A percentile compares a stretch with the other conserved stretches of the same genome.
phyloP scores from a whole-genome alignment of 2,329 filamentous ascomycete genomes.

The Periconia macrospinosa region DNA sequence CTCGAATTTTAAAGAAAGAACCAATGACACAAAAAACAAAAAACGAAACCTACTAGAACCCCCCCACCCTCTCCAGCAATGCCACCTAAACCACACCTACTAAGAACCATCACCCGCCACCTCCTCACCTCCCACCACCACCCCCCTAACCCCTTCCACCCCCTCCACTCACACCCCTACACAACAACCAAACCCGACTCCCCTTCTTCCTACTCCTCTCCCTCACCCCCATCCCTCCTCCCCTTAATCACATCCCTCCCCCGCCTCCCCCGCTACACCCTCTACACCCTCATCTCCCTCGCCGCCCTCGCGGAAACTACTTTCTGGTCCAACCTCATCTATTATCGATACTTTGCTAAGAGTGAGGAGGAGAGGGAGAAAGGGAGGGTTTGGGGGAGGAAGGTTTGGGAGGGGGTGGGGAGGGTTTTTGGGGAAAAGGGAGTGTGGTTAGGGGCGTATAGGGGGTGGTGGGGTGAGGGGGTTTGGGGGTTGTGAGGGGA shows the following conservation, averaged over 20 bases:
- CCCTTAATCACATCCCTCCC: conserved; percentile 14
- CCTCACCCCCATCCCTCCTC: conserved; percentile 17
- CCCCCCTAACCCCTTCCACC: neutral
- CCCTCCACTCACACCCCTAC: neutral
- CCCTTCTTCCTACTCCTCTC: neutral
- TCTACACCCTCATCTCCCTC: conserved; percentile 25
- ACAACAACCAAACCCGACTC: too few relatives aligned
- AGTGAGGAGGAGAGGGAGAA: conserved; percentile 15
- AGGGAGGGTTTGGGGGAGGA: conserved; percentile 15
- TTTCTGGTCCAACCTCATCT: conserved; percentile 31
- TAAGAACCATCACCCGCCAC: too few relatives aligned
- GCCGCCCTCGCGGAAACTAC: conserved; percentile 26
- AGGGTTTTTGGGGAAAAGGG: conserved; percentile 10
- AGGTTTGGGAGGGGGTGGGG: conserved; percentile 6
- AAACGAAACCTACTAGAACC: too few relatives aligned
- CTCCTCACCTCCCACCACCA: too few relatives aligned
- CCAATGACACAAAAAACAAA: too few relatives aligned
- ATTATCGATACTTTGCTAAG: conserved; percentile 27
- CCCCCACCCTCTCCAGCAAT: too few relatives aligned
- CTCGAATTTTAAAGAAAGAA: too few relatives aligned
- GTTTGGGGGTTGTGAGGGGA: conserved; percentile 21
- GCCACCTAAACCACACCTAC: too few relatives aligned
- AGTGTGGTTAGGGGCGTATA: conserved; percentile 24
- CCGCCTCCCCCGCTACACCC: conserved; percentile 23
- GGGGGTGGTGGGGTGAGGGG: conserved; percentile 16